Percentiles rank a stretch among this genome's conserved stretches.
phyloP scores from a whole-genome alignment of 2,329 filamentous ascomycete species.

The Colletotrichum musae region DNA sequence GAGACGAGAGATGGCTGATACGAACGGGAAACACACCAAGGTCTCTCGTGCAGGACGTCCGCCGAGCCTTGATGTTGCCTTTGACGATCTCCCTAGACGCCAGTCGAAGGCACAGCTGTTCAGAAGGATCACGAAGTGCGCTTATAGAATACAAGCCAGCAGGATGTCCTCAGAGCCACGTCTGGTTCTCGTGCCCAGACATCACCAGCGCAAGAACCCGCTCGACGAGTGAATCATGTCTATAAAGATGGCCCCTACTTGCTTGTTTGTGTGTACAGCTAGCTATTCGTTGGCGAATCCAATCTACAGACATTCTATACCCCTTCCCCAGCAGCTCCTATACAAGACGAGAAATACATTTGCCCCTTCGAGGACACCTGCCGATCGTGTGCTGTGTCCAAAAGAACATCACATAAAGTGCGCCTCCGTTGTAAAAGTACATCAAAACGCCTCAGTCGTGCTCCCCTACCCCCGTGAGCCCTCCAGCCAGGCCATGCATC shows the following conservation, averaged over 20 bases:
- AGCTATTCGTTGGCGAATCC: slow-evolving; percentile 30
- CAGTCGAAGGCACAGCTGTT: too few relatives aligned
- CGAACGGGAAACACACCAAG: too few relatives aligned
- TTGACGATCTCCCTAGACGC: too few relatives aligned
- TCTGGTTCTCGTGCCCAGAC: accelerated
- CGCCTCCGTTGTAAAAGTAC: slow-evolving; percentile 12
- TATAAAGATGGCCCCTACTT: slow-evolving; percentile 14
- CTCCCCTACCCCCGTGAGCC: slow-evolving; percentile 65
- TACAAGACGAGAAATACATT: slow-evolving; percentile 1
- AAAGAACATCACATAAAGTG: background rate
- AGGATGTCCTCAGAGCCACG: too few relatives aligned
- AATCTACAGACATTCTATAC: slow-evolving; percentile 33
- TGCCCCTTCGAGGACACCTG: too few relatives aligned
- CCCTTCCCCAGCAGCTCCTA: background rate
- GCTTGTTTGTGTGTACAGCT: slow-evolving; percentile 16
- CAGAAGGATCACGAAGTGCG: too few relatives aligned
- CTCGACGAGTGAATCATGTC: background rate
- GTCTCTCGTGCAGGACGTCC: too few relatives aligned
- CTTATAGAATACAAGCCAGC: too few relatives aligned
- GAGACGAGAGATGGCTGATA: too few relatives aligned
- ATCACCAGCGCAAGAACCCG: too few relatives aligned
- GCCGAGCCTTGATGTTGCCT: too few relatives aligned
- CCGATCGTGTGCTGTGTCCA: background rate
- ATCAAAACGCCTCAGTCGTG: slow-evolving; percentile 42
- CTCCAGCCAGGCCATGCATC: slow-evolving; percentile 71